Conservation (phyloP, 192 early-diverging fungal species). For the Lunasporangiospora selenospora region DNA sequence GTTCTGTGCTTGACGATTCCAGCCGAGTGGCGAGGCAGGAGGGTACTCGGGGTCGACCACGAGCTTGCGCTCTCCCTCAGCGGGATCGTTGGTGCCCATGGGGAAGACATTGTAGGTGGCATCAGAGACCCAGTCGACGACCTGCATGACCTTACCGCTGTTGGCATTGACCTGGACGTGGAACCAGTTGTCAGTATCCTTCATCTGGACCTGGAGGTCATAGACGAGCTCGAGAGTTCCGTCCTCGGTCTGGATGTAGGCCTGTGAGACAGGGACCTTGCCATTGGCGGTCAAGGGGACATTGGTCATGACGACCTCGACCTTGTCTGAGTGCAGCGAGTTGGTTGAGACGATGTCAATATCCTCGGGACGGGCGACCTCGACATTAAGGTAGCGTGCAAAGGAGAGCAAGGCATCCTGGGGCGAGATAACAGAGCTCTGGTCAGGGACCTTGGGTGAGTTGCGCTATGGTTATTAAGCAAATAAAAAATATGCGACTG, state of each 20-base stretch:
- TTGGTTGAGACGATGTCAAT: slow-evolving; percentile 46
- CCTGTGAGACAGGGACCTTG: slow-evolving; percentile 66
- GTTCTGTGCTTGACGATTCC: slow-evolving; percentile 71
- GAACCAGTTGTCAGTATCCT: slow-evolving; percentile 78
- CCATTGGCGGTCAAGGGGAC: slow-evolving; percentile 57
- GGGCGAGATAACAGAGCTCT: slow-evolving; percentile 55
- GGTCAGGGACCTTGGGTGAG: slow-evolving; percentile 12
- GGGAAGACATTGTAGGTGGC: slow-evolving; percentile 85
- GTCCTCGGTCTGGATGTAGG: slow-evolving; percentile 67
- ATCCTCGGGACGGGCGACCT: slow-evolving; percentile 53
- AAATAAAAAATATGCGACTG: too few relatives aligned
- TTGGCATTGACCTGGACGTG: slow-evolving; percentile 71
- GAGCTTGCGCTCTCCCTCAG: slow-evolving; percentile 63
- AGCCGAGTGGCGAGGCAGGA: slow-evolving; percentile 70
- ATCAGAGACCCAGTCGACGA: slow-evolving; percentile 89
- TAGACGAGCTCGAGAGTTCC: slow-evolving; percentile 75
- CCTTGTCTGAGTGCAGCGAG: slow-evolving; percentile 48
- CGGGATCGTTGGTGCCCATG: slow-evolving; percentile 82
- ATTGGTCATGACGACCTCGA: slow-evolving; percentile 48
- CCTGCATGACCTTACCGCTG: slow-evolving; percentile 64
- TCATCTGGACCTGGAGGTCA: slow-evolving; percentile 81
- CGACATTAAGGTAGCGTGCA: slow-evolving; percentile 62
- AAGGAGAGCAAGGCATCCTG: slow-evolving; percentile 72
- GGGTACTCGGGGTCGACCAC: slow-evolving; percentile 59
- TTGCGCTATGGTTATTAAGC: too few relatives aligned